phyloP scores from a whole-genome alignment of 495 filamentous ascomycete genomes.

The Xylaria sp. region DNA sequence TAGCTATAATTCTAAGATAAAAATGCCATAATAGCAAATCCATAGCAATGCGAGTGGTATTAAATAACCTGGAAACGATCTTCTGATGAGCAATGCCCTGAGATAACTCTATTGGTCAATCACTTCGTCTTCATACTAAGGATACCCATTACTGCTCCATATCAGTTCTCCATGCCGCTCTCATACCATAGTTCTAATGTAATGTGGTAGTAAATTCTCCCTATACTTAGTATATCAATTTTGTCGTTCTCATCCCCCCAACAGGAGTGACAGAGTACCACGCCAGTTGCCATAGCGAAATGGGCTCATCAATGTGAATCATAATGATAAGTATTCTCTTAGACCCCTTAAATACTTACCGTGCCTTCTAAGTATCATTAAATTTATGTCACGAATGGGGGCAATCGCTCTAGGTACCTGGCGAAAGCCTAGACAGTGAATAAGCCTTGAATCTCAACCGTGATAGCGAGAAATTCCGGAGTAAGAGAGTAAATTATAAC shows the following conservation, averaged over 20 bases:
- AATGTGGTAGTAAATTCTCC: not conserved
- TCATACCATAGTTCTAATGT: not conserved
- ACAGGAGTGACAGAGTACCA: no score
- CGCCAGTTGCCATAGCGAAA: not conserved
- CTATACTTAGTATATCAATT: not conserved
- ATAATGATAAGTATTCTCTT: not conserved
- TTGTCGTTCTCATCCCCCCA: not conserved
- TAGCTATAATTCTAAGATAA: not conserved
- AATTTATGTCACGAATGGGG: not conserved
- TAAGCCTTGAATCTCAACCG: not conserved
- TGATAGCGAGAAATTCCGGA: not conserved
- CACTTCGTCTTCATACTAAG: not conserved
- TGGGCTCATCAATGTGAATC: not conserved
- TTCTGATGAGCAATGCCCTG: not conserved
- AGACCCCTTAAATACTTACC: no score
- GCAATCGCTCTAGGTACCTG: not conserved
- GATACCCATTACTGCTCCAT: not conserved
- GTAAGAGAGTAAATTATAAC: not conserved
- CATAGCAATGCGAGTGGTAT: not conserved
- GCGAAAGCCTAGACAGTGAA: not conserved
- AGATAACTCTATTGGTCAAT: not conserved
- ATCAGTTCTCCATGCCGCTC: not conserved
- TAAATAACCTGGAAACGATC: not conserved
- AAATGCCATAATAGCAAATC: not conserved
- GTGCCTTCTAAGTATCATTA: not conserved